phyloP scores from a whole-genome alignment of 805 yeast species.

The Starmerella khaoyaiensis region DNA sequence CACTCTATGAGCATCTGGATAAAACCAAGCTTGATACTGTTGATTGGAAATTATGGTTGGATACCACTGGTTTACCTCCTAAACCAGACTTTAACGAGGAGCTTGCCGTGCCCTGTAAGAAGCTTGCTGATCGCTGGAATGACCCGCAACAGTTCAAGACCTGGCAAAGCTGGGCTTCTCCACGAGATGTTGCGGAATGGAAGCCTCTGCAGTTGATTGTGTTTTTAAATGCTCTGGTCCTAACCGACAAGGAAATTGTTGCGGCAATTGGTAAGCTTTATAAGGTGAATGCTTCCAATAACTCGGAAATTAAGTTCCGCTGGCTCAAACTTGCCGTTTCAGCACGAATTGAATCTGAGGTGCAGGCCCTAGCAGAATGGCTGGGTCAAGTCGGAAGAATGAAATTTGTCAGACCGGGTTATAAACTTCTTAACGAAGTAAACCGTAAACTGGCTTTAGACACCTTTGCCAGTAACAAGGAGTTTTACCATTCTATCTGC shows the following conservation, averaged over 20 bases:
- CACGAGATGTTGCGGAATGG: constrained; percentile 43
- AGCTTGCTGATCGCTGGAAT: constrained; percentile 56
- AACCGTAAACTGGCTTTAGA: constrained; percentile 51
- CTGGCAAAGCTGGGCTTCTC: constrained; percentile 30
- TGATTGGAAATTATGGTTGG: constrained; percentile 81
- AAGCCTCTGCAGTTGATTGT: constrained; percentile 67
- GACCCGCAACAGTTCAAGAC: constrained; percentile 21
- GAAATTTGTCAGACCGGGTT: constrained; percentile 89
- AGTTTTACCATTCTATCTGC: constrained; percentile 74
- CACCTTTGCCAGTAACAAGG: constrained; percentile 49
- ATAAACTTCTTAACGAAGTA: constrained; percentile 47
- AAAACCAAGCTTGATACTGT: constrained; percentile 46
- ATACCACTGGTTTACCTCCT: constrained; percentile 77
- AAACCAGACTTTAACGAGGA: constrained; percentile 69
- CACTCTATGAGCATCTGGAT: constrained; percentile 51
- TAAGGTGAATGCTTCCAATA: constrained; percentile 41
- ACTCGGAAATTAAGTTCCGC: constrained; percentile 72
- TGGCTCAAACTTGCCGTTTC: constrained; percentile 57
- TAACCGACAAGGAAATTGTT: constrained; percentile 32
- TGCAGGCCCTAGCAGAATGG: constrained; percentile 60
- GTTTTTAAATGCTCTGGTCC: constrained; percentile 52
- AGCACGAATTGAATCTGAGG: constrained; percentile 34
- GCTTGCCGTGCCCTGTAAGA: constrained; percentile 59
- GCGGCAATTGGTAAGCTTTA: constrained; percentile 31
- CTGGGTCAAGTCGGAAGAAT: constrained; percentile 84